Evolutionary conservation across 345 rosid species (phyloP), one percentile per base, ranked within the genome.

Genomic region (Laguncularia racemosa): DNA sequence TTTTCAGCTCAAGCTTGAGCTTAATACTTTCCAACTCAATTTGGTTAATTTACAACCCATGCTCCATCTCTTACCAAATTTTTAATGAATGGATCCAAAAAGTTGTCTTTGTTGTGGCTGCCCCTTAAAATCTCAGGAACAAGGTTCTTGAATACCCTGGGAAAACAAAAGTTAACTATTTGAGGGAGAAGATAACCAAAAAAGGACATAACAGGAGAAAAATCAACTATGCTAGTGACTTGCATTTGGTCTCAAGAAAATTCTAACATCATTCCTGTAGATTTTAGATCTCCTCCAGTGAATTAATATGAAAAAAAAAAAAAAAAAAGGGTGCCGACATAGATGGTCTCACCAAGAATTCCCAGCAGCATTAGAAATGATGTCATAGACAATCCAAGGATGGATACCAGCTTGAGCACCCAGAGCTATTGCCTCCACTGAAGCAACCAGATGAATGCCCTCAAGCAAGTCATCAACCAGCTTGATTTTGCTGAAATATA

Each of bases 291-390:
- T 33, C 40, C 11, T 33, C 50, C 23, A 56, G 44, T 56, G 28
- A 38, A 44, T 13, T 13, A 16, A 44, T 23, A 44, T 62, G 33
- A 55, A 23, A 23, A 23, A 23, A 2, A 23, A 23, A 23, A 23
- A 2, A 23, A 23, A 23, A 23, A 23, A 23, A 6, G 5, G 5
- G 28, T 23, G 28, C 28, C 28, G 5, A 23, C 28, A 23, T 61
- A 46, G 28, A 49, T 69, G 59, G 26, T 58, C 86, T 63, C 59
- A 92, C 98, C 98, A 83, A 70, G 98, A 92, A 72, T 83, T 92
- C 65, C 98, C 98, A 73, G 98, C 98, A 58, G 98, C 96, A 80
- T 89, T 86, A 52, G 98, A 84, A 65, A 92, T 81, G 67, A 92
- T 92, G 76, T 92, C 81, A 67, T 92, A 92, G 69, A 89, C 73